A percentile compares a stretch with the other conserved stretches of the same genome.
These are phyloP conservation scores for Stentor roeselii DNA, from an alignment of 73 alveolate species.

Conservation along the genomic window DNA sequence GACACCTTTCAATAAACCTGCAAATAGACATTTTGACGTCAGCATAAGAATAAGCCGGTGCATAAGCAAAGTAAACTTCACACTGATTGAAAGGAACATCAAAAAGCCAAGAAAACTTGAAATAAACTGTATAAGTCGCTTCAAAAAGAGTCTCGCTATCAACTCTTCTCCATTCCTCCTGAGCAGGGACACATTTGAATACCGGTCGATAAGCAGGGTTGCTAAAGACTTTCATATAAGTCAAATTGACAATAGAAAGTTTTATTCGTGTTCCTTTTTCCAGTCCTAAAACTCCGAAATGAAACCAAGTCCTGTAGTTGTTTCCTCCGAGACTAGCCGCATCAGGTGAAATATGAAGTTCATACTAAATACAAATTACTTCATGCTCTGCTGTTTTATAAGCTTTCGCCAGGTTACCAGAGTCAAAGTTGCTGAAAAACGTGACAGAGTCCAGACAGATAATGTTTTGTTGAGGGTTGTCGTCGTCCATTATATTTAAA, in stretches of 20 bases:
- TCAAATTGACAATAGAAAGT: constrained; percentile 51
- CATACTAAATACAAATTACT: not conserved
- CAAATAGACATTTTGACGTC: not conserved
- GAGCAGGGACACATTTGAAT: constrained; percentile 22
- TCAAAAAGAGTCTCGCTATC: too few species aligned
- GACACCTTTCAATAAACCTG: not conserved
- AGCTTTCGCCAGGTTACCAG: constrained; percentile 19
- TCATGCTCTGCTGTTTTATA: not conserved
- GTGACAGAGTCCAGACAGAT: too few species aligned
- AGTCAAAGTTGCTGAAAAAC: constrained; percentile 29
- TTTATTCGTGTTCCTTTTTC: constrained; percentile 40
- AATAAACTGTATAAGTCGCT: too few species aligned
- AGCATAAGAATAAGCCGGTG: constrained; percentile 11
- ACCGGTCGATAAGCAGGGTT: constrained; percentile 34
- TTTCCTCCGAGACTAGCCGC: not conserved
- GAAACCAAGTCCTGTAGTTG: constrained; percentile 56
- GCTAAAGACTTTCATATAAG: constrained; percentile 2
- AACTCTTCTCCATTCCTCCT: constrained; percentile 21
- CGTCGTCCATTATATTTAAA: too few species aligned
- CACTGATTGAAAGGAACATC: not conserved
- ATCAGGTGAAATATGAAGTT: constrained; percentile 22
- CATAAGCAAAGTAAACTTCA: constrained; percentile 20
- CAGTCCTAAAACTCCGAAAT: constrained; percentile 57
- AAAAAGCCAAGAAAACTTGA: not conserved
- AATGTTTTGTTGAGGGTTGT: too few species aligned